Evolutionary conservation across 305 asterid species (phyloP).

Genomic region (Caryopteris hybrid): DNA sequence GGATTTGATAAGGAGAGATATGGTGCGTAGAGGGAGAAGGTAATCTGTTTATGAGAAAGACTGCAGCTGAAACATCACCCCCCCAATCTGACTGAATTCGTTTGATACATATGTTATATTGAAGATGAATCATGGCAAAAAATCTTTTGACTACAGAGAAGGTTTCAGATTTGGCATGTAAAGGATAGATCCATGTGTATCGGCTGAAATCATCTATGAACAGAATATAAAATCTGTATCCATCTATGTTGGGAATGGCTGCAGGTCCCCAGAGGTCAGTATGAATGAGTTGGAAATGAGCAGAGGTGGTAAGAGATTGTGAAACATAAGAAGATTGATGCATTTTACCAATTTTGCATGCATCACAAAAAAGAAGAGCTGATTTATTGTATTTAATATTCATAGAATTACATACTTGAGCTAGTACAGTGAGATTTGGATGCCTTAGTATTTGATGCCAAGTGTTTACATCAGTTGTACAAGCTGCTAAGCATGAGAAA

Average conservation of each 20-base stretch:
- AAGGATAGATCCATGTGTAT: neutral
- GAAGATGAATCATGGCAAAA: neutral
- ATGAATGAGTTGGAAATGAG: neutral
- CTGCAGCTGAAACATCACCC: neutral
- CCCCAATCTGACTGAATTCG: neutral
- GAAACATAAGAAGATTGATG: neutral
- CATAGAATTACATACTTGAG: too few relatives aligned
- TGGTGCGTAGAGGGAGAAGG: neutral
- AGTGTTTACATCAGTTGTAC: too few relatives aligned
- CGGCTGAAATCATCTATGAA: neutral
- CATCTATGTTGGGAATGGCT: neutral
- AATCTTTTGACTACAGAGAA: too few relatives aligned
- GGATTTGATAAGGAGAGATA: neutral
- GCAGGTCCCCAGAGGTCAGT: neutral
- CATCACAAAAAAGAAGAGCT: neutral
- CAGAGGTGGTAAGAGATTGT: too few relatives aligned
- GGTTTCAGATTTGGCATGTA: neutral
- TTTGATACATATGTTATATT: neutral
- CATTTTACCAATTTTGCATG: neutral
- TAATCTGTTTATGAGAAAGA: neutral
- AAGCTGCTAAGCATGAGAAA: too few relatives aligned
- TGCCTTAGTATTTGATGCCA: too few relatives aligned
- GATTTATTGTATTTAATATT: too few relatives aligned
- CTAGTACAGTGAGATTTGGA: too few relatives aligned
- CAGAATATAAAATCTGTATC: neutral